These are phyloP conservation scores for Diplosphaera chodatii DNA, from an alignment of 139 green algal genomes.

Conservation along the genomic window DNA sequence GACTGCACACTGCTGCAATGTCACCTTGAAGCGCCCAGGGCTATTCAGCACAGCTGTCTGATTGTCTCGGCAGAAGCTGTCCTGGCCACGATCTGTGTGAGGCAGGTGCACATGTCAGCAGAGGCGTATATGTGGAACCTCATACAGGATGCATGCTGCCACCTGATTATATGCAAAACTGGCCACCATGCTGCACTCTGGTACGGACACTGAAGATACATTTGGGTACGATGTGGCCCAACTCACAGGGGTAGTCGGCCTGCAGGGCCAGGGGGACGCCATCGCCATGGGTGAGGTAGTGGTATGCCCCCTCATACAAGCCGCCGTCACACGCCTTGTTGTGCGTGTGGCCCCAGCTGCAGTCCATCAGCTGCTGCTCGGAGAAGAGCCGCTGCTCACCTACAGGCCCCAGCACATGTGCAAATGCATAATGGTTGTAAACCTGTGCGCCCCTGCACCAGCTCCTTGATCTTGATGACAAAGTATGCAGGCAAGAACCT, in stretches of 20 bases:
- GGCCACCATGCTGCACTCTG: too few relatives aligned
- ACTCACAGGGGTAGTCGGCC: not conserved
- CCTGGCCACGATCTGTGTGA: slow-evolving; percentile 21
- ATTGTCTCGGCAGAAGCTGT: slow-evolving; percentile 34
- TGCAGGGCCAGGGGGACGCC: not conserved
- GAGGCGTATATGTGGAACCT: too few relatives aligned
- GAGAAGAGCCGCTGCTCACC: slow-evolving; percentile 39
- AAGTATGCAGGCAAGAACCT: not conserved
- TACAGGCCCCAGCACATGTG: too few relatives aligned
- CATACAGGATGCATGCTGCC: too few relatives aligned
- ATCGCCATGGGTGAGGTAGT: not conserved
- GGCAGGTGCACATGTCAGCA: not conserved
- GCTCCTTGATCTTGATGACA: too few relatives aligned
- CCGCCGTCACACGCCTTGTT: slow-evolving; percentile 42
- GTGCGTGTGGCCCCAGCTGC: slow-evolving; percentile 36
- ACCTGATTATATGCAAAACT: too few relatives aligned
- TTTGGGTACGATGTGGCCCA: not conserved
- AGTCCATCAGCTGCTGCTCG: slow-evolving; percentile 77
- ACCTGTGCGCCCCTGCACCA: too few relatives aligned
- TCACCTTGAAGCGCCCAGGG: slow-evolving; percentile 16
- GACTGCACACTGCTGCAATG: too few relatives aligned
- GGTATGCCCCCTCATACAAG: not conserved
- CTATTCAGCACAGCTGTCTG: not conserved
- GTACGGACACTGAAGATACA: too few relatives aligned
- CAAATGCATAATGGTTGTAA: too few relatives aligned